Base-by-base conservation (phyloP, 768 basidiomycete species). In the Amanita muscaria region DNA sequence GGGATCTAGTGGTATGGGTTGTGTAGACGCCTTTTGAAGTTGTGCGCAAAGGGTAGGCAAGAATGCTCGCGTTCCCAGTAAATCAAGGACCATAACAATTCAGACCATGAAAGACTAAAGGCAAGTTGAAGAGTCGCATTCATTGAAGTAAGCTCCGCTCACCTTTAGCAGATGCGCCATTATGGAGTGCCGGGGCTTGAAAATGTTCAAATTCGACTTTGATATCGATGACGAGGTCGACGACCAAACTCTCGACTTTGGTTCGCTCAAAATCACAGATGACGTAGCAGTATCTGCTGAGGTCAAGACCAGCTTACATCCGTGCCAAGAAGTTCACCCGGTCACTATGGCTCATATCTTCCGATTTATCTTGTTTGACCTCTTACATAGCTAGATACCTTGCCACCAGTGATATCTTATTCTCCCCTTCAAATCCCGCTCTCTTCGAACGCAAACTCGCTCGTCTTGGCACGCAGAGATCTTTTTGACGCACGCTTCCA, bases 401-500 rank as follows among this genome's bases (percentile, higher is more conserved):
- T 94, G 7, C 90, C 92, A 1, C 66, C 74, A 1, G 62, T 73
- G 9, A 78, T 97, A 50, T 89, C 88, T 0, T 92, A 83, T 59
- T 90, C 92, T 0, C 80, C 86, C 3, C 51, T 92, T 11, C 54
- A 60, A 3, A 61, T 85, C 3, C 74, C 78, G 2, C 61, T 76
- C 4, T 50, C 62, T 0, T 62, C 62, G 15, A 61, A 57, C 10
- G 46, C 56, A 4, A 54, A 56, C 33, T 46, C 46, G 11, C 46
- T 72, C 8, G 60, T 66, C 0, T 65, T 97, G 19, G 65, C 78
- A 3, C 79, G 91, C 11, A 73, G 94, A 47, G 94, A 98, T 62
- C 69, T 98, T 5, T 96, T 90, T 56, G 94, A 98, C 61, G 92
- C 88, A 1, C 78, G 91, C 14, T 96, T 94, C 60, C 92, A 97